These are phyloP conservation scores for Pseudozyma tsukubaensis DNA, from an alignment of 1,284 basidiomycete genomes.

Conservation along the genomic window DNA sequence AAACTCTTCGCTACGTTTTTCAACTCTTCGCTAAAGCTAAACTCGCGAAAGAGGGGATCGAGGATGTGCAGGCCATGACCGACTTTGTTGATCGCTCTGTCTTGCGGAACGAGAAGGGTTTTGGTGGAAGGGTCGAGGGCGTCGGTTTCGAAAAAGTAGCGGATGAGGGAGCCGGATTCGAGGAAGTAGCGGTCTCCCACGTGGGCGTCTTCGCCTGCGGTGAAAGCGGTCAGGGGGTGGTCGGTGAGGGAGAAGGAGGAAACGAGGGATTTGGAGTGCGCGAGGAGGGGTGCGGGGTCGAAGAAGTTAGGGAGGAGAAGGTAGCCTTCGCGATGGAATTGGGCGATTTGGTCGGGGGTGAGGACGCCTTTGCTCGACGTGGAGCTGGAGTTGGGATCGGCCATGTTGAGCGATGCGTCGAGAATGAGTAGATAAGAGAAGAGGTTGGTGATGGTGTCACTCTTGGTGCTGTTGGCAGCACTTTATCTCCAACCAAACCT, in stretches of 20 bases:
- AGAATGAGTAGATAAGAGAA: not conserved
- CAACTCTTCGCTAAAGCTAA: slow-evolving; percentile 40
- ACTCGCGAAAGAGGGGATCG: slow-evolving; percentile 77
- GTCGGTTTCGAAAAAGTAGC: slow-evolving; percentile 87
- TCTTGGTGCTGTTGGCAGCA: no score
- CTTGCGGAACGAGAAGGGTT: slow-evolving; percentile 30
- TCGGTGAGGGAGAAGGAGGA: slow-evolving; percentile 79
- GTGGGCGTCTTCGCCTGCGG: slow-evolving; percentile 72
- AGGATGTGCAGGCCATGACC: slow-evolving; percentile 77
- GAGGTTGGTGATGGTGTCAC: no score
- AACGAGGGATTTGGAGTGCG: slow-evolving; percentile 77
- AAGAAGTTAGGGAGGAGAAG: slow-evolving; percentile 82
- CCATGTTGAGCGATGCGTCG: not conserved
- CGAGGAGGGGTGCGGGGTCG: slow-evolving; percentile 76
- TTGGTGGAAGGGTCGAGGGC: slow-evolving; percentile 70
- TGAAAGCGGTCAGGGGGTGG: slow-evolving; percentile 92
- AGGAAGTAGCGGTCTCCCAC: slow-evolving; percentile 90
- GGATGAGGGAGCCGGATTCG: slow-evolving; percentile 80
- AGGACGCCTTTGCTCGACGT: slow-evolving; percentile 29
- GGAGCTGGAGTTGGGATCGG: not conserved
- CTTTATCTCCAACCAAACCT: no score
- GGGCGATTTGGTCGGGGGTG: slow-evolving; percentile 37
- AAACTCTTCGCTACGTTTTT: slow-evolving; percentile 50
- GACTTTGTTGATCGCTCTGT: slow-evolving; percentile 55
- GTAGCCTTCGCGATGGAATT: slow-evolving; percentile 73